These are phyloP conservation scores for Leccinum ochraceum DNA, from an alignment of 768 basidiomycete genomes.

Conservation along the genomic window DNA sequence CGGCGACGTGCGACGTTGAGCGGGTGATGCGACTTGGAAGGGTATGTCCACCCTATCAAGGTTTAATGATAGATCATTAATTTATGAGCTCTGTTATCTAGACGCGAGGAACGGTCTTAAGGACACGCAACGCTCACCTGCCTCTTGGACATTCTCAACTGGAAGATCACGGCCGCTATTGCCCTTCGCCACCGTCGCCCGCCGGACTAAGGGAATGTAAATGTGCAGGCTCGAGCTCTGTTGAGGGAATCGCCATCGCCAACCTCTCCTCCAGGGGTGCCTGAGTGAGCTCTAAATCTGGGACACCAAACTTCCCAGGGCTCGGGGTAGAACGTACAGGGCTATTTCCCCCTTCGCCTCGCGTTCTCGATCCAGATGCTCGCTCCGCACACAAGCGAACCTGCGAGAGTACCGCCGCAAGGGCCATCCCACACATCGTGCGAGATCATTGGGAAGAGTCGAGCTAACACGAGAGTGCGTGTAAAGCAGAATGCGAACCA, in stretches of 20 bases:
- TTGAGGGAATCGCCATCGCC: conserved; percentile 40
- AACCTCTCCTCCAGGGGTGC: conserved; percentile 41
- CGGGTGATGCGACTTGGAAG: conserved; percentile 45
- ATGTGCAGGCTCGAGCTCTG: conserved; percentile 37
- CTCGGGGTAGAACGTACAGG: conserved; percentile 73
- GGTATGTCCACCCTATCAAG: conserved; percentile 56
- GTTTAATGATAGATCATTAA: conserved; percentile 37
- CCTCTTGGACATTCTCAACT: conserved; percentile 34
- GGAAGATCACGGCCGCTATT: conserved; percentile 40
- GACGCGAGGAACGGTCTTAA: background rate
- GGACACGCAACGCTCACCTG: conserved; percentile 32
- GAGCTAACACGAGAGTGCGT: conserved; percentile 64
- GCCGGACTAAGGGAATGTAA: conserved; percentile 34
- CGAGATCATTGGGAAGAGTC: conserved; percentile 62
- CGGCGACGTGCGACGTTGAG: conserved; percentile 37
- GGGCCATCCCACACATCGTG: conserved; percentile 84
- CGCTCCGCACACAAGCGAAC: conserved; percentile 67
- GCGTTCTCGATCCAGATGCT: conserved; percentile 82
- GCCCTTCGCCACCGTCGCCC: conserved; percentile 48
- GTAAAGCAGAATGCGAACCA: conserved; percentile 72
- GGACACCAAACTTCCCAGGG: conserved; percentile 64
- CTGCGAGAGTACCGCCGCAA: conserved; percentile 62
- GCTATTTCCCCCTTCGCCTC: conserved; percentile 72
- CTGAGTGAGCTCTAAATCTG: conserved; percentile 6
- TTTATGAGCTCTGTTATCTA: background rate